Conservation (phyloP, 768 basidiomycete species). For the Chalciporus pseudorubinellus region DNA sequence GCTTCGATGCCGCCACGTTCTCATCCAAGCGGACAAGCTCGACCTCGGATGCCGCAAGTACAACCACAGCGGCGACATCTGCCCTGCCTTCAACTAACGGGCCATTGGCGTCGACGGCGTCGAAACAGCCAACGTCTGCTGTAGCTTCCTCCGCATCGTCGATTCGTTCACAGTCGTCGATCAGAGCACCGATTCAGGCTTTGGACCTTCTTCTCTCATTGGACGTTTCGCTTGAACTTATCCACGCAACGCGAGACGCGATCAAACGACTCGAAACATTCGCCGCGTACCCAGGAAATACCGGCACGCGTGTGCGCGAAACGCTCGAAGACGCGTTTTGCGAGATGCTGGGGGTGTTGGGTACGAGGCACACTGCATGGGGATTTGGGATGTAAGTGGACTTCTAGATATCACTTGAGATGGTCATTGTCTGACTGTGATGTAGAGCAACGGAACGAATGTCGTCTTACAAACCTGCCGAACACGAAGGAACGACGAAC, state of each 20-base stretch:
- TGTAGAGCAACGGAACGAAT: slow-evolving; percentile 85
- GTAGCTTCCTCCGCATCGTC: neutral
- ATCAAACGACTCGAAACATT: slow-evolving; percentile 94
- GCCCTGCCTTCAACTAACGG: neutral
- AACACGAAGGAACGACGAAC: slow-evolving; percentile 74
- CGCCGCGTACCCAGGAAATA: slow-evolving; percentile 78
- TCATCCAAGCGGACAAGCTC: neutral
- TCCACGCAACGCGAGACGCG: slow-evolving; percentile 89
- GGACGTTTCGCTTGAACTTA: slow-evolving; percentile 86
- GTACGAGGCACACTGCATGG: slow-evolving; percentile 72
- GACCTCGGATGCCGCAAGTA: neutral
- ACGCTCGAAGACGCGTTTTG: slow-evolving; percentile 95
- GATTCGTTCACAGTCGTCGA: slow-evolving; percentile 19
- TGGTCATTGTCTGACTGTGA: neutral
- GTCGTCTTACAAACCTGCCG: slow-evolving; percentile 84
- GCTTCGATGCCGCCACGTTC: neutral
- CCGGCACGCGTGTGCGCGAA: slow-evolving; percentile 84
- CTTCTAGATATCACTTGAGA: neutral
- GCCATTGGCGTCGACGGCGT: neutral
- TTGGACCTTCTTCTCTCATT: slow-evolving; percentile 90
- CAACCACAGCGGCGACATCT: neutral
- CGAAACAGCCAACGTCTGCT: neutral
- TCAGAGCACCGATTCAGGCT: slow-evolving; percentile 21
- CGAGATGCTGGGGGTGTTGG: slow-evolving; percentile 72
- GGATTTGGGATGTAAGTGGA: slow-evolving; percentile 73